phyloP scores from a whole-genome alignment of 345 rosid species.

The Eucalyptus marginata region DNA sequence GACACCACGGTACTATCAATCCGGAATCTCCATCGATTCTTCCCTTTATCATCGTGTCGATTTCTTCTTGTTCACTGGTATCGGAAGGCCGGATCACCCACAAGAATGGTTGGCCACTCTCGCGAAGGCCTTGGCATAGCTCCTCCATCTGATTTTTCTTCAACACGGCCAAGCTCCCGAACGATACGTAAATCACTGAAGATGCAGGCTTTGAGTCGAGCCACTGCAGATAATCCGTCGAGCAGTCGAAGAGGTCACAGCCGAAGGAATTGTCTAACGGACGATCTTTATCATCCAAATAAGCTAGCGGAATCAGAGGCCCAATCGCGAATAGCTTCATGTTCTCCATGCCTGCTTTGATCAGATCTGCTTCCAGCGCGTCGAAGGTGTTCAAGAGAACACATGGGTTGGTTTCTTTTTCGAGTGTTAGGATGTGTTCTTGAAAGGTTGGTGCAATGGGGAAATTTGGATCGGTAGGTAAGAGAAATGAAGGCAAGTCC shows the following conservation, averaged over 20 bases:
- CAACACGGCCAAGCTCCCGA: slow-evolving; percentile 16
- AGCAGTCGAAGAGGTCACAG: slow-evolving; percentile 11
- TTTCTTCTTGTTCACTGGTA: not conserved
- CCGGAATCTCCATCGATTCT: not conserved
- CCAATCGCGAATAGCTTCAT: slow-evolving; percentile 22
- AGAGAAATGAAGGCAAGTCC: slow-evolving; percentile 48
- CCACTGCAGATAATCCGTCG: slow-evolving; percentile 21
- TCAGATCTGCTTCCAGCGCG: slow-evolving; percentile 32
- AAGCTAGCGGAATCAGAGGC: slow-evolving; percentile 32
- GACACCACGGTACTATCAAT: slow-evolving; percentile 24
- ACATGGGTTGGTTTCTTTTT: slow-evolving; percentile 25
- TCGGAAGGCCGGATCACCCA: slow-evolving; percentile 7
- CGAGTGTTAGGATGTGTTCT: slow-evolving; percentile 20
- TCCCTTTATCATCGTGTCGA: not conserved
- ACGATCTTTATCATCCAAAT: not conserved
- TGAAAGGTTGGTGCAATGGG: not conserved
- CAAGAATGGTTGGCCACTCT: slow-evolving; percentile 2
- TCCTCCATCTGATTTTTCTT: slow-evolving; percentile 9
- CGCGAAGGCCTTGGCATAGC: not conserved
- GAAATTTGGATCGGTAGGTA: slow-evolving; percentile 3
- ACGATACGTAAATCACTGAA: slow-evolving; percentile 22
- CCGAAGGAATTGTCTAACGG: slow-evolving; percentile 3
- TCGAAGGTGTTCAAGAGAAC: slow-evolving; percentile 45
- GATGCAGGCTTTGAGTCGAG: slow-evolving; percentile 13
- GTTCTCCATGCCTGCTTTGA: slow-evolving; percentile 3